Percentiles rank a stretch among this genome's conserved stretches.
phyloP scores from a whole-genome alignment of 2,329 filamentous ascomycete genomes.

The Penicillium sp. region DNA sequence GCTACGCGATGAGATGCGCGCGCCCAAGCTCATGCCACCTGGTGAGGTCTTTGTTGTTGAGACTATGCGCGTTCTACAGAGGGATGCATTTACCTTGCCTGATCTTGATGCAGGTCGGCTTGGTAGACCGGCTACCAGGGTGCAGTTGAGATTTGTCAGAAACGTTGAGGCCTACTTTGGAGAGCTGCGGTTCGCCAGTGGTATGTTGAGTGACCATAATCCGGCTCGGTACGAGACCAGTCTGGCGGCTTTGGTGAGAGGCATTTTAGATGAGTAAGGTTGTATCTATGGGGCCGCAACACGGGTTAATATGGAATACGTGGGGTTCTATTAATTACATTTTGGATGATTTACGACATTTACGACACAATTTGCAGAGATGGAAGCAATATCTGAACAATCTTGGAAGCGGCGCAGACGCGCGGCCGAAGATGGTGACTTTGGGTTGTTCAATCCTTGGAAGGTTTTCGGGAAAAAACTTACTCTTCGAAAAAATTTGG shows the following conservation, averaged over 20 bases:
- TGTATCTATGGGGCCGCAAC: neutral
- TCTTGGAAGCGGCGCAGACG: too few relatives aligned
- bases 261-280: slow-evolving; percentile 43
- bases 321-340: neutral
- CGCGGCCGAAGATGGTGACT: too few relatives aligned
- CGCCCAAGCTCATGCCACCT: slow-evolving; percentile 69
- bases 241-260: slow-evolving; percentile 59
- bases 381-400: too few relatives aligned
- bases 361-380: neutral
- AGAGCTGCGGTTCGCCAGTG: slow-evolving; percentile 70
- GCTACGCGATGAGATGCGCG: slow-evolving; percentile 67
- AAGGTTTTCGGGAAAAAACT: too few relatives aligned
- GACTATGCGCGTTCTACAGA: slow-evolving; percentile 65
- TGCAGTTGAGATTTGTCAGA: slow-evolving; percentile 69
- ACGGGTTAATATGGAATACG: too few relatives aligned
- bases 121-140: slow-evolving; percentile 67
- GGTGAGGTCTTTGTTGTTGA: slow-evolving; percentile 76
- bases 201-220: slow-evolving; percentile 75
- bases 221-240: slow-evolving; percentile 73
- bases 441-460: too few relatives aligned
- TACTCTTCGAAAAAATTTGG: too few relatives aligned
- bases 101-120: slow-evolving; percentile 47
- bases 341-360: neutral
- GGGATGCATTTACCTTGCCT: slow-evolving; percentile 61
- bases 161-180: slow-evolving; percentile 71